A percentile compares a stretch with the other conserved stretches of the same genome.
Evolutionary conservation across 352 stramenopile genomes (phyloP).

Genomic region (Phytopythium helicoides): DNA sequence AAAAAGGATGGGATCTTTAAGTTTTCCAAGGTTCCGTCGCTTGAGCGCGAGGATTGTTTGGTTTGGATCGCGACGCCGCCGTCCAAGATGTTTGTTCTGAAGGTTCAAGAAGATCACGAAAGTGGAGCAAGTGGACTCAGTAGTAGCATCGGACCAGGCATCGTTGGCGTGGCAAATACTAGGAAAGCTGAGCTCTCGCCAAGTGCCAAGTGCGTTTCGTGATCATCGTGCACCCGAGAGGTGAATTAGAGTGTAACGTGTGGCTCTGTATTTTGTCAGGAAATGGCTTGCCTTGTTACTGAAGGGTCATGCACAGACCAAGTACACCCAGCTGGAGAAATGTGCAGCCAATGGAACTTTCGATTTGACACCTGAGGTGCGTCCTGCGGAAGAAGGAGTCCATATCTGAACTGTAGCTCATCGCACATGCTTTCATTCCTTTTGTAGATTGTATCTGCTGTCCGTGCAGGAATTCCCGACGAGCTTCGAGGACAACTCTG

Average conservation of each 20-base stretch:
- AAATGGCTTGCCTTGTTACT: constrained; percentile 75
- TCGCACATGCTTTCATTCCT: no score
- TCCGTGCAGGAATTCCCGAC: constrained; percentile 73
- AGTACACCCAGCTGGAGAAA: constrained; percentile 81
- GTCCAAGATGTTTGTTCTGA: constrained; percentile 85
- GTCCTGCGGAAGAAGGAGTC: no score
- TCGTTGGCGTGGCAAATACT: constrained; percentile 10
- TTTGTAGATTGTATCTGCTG: constrained; percentile 63
- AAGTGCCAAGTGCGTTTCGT: constrained; percentile 42
- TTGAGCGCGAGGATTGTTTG: constrained; percentile 64
- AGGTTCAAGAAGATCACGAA: constrained; percentile 68
- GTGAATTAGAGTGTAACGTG: no score
- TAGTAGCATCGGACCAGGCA: constrained; percentile 20
- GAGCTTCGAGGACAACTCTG: constrained; percentile 72
- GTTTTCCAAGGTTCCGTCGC: constrained; percentile 55
- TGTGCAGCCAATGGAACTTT: constrained; percentile 65
- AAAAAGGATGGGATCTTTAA: constrained; percentile 77
- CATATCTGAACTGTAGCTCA: no score
- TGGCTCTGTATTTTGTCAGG: constrained; percentile 8
- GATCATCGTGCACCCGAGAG: background rate
- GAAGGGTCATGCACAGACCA: constrained; percentile 75
- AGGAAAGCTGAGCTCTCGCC: constrained; percentile 57
- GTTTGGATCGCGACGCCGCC: constrained; percentile 82
- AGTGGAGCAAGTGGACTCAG: constrained; percentile 14
- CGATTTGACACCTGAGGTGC: constrained; percentile 58